These are phyloP conservation scores for Sclerotiophoma versabilis DNA, from an alignment of 2,329 filamentous ascomycete species.

Conservation along the genomic window DNA sequence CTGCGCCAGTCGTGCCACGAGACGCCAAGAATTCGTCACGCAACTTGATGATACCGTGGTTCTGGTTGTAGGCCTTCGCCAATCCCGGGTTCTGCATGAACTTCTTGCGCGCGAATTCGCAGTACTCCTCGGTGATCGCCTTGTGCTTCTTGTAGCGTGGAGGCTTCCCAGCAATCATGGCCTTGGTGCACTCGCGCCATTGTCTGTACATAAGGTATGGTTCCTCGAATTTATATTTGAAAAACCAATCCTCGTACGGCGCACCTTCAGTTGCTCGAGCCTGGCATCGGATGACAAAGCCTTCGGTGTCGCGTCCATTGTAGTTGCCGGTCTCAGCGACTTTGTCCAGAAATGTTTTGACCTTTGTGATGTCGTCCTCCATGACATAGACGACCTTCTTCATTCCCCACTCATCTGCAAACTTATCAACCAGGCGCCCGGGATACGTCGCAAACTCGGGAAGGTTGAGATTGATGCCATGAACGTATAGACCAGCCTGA, in stretches of 20 bases:
- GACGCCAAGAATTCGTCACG: slow-evolving; percentile 85
- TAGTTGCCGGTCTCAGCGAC: slow-evolving; percentile 89
- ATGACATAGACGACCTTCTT: slow-evolving; percentile 82
- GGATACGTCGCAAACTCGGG: slow-evolving; percentile 90
- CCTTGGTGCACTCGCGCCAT: slow-evolving; percentile 96
- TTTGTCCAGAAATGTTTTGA: slow-evolving; percentile 81
- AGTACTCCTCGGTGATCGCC: slow-evolving; percentile 89
- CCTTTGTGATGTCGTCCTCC: slow-evolving; percentile 75
- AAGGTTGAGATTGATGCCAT: slow-evolving; percentile 95
- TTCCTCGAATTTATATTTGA: slow-evolving; percentile 99
- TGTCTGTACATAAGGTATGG: slow-evolving; percentile 98
- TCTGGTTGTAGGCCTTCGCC: slow-evolving; percentile 76
- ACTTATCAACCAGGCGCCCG: slow-evolving; percentile 81
- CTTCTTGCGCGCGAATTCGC: slow-evolving; percentile 78
- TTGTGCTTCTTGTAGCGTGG: slow-evolving; percentile 86
- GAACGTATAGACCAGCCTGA: slow-evolving; percentile 87
- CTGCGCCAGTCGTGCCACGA: slow-evolving; percentile 84
- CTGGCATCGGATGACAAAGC: slow-evolving; percentile 93
- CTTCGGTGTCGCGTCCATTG: slow-evolving; percentile 90
- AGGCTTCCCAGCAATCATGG: slow-evolving; percentile 76
- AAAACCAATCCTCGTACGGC: slow-evolving; percentile 93
- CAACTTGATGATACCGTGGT: slow-evolving; percentile 93
- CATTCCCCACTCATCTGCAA: slow-evolving; percentile 93
- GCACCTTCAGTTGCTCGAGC: slow-evolving; percentile 60
- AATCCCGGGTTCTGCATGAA: slow-evolving; percentile 73